Conservation (phyloP, 257 asterid species). For the Jasminum sambac region DNA sequence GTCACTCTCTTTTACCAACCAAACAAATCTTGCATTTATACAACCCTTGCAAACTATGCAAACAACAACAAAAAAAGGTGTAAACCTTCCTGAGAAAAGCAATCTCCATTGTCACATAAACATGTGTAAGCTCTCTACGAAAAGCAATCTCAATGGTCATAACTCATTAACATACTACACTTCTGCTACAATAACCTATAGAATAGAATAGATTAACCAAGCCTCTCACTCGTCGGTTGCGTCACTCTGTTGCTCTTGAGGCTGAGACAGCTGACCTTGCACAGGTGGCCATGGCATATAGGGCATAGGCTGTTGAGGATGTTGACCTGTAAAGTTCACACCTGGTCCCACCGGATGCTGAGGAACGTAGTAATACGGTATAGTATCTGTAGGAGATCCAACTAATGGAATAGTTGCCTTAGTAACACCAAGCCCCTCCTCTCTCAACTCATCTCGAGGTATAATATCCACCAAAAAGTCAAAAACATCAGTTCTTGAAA, state of each 20-base stretch:
- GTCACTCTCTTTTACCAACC: neutral
- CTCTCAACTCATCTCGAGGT: slow-evolving; percentile 64
- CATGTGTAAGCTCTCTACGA: neutral
- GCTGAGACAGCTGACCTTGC: slow-evolving; percentile 32
- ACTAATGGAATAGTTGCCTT: slow-evolving; percentile 40
- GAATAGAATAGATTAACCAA: neutral
- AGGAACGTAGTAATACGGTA: slow-evolving; percentile 44
- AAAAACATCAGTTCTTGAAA: slow-evolving; percentile 62
- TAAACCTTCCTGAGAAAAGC: neutral
- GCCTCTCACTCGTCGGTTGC: slow-evolving; percentile 2
- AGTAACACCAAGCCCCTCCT: slow-evolving; percentile 54
- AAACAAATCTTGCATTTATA: neutral
- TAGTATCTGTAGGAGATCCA: slow-evolving; percentile 47
- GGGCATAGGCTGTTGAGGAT: slow-evolving; percentile 34
- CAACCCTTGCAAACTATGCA: neutral
- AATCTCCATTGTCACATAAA: neutral
- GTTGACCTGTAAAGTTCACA: slow-evolving; percentile 39
- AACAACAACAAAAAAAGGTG: neutral
- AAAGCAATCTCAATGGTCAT: neutral
- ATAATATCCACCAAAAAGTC: slow-evolving; percentile 66
- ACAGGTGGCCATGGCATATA: slow-evolving; percentile 50
- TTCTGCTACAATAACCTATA: slow-evolving; percentile 3
- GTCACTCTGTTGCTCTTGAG: slow-evolving; percentile 34
- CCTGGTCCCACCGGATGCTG: slow-evolving; percentile 39
- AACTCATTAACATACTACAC: neutral